phyloP scores from a whole-genome alignment of 129 eudicot species.

The Flaveria bidentis region DNA sequence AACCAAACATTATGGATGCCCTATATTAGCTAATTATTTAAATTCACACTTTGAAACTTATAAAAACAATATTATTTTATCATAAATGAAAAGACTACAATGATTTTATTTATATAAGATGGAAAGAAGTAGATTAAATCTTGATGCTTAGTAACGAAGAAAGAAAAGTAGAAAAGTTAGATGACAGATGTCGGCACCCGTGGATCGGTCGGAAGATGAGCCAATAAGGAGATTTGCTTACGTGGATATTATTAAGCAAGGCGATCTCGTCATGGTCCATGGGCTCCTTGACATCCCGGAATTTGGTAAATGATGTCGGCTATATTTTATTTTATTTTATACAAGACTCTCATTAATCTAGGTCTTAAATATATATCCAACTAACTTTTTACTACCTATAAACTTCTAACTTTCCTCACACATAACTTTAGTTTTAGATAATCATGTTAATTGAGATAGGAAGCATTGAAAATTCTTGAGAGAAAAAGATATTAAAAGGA shows the following conservation, averaged over 20 bases:
- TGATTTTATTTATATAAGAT: background rate
- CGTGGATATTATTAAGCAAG: constrained; percentile 23
- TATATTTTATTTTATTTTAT: background rate
- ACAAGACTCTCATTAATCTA: background rate
- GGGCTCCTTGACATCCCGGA: constrained; percentile 35
- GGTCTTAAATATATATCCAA: constrained; percentile 12
- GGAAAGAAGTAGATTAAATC: background rate
- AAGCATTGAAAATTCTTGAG: background rate
- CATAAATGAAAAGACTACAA: background rate
- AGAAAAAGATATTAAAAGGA: background rate
- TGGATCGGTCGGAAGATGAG: constrained; percentile 16
- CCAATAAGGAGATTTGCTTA: constrained; percentile 11
- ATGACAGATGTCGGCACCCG: constrained; percentile 36
- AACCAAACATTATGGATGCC: no score
- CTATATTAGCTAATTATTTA: no score
- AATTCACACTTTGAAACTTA: no score
- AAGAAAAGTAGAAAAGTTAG: constrained; percentile 19
- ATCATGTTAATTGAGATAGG: background rate
- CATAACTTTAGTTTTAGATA: constrained; percentile 23
- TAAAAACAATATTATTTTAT: no score
- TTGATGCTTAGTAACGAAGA: constrained; percentile 34
- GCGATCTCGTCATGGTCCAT: constrained; percentile 29
- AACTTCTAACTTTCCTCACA: background rate
- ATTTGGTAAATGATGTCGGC: constrained; percentile 39
- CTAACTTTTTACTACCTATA: background rate